phyloP scores from a whole-genome alignment of 352 stramenopile species.

The Phytophthora syringae region DNA sequence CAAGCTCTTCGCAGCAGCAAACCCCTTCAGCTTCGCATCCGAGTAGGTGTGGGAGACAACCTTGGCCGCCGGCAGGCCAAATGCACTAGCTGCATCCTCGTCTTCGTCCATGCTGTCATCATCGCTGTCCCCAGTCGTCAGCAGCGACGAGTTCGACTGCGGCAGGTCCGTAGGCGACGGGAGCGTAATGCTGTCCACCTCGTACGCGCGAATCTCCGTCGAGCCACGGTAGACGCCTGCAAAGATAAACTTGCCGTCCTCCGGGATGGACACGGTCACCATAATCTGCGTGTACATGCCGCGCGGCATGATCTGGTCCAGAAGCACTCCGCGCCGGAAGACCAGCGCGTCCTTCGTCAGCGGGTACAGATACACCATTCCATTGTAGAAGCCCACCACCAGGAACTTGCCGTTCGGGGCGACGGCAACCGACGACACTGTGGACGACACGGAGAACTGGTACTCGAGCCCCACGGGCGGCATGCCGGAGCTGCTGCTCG shows the following conservation, averaged over 20 bases:
- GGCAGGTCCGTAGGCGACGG: slow-evolving; percentile 36
- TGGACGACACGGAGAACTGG: slow-evolving; percentile 66
- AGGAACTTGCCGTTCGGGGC: slow-evolving; percentile 75
- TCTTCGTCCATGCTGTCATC: slow-evolving; percentile 41
- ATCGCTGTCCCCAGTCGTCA: slow-evolving; percentile 28
- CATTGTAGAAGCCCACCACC: slow-evolving; percentile 84
- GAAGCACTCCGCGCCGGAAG: slow-evolving; percentile 74
- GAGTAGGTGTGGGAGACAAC: slow-evolving; percentile 75
- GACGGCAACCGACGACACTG: slow-evolving; percentile 82
- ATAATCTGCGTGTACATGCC: slow-evolving; percentile 88
- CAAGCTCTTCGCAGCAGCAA: slow-evolving; percentile 78
- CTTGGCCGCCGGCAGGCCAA: slow-evolving; percentile 56
- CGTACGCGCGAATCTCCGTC: slow-evolving; percentile 86
- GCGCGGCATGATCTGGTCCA: slow-evolving; percentile 82
- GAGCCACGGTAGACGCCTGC: slow-evolving; percentile 85
- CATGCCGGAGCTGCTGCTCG: slow-evolving; percentile 41
- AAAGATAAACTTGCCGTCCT: slow-evolving; percentile 88
- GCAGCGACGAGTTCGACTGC: slow-evolving; percentile 16
- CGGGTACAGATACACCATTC: slow-evolving; percentile 65
- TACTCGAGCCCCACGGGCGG: slow-evolving; percentile 60
- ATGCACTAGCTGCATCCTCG: slow-evolving; percentile 26
- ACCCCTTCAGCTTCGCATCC: slow-evolving; percentile 86
- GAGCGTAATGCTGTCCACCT: slow-evolving; percentile 82
- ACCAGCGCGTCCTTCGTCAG: slow-evolving; percentile 62
- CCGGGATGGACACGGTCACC: slow-evolving; percentile 74